Base-by-base conservation (phyloP, 2,329 filamentous ascomycete species). In the Ophiostoma quercus region DNA sequence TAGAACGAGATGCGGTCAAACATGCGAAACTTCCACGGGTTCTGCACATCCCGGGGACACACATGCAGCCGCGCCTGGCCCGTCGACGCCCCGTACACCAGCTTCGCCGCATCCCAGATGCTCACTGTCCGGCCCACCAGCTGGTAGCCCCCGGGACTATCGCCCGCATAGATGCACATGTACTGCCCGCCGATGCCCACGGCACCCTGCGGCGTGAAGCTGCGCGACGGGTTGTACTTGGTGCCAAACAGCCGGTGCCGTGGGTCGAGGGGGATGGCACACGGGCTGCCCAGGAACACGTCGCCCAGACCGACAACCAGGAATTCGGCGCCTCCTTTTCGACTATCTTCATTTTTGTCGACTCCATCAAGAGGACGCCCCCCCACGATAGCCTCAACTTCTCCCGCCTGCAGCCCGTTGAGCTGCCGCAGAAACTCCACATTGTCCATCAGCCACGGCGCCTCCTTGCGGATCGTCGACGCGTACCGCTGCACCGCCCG, bases 401-500 rank as follows among this genome's bases (percentile, higher is more conserved):
- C 63, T 4, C 37, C 34, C 22, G 71, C 71, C 1, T 69, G 34
- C 6, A 78, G 72, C 2, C 75, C 77, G 43, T 79, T 79, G 69
- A 74, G 75, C 39, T 74, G 71, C 2, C 73, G 71, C 7, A 76
- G 69, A 68, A 87, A 88, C 0, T 82, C 80, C 9, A 69, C 19
- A 16, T 62, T 62, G 43, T 72, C 83, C 0, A 85, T 85, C 0
- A 87, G 77, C 71, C 87, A 88, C 0, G 83, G 80, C 2, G 85
- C 85, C 67, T 85, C 83, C 1, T 84, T 82, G 2, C 86, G 80
- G 72, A 85, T 84, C 1, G 84, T 86, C 47, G 83, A 82, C 78
- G 84, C 85, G 75, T 88, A 88, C 2, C 85, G 79, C 65, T 83
- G 76, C 0, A 84, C 81, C 0, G 84, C 84, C 66, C 83, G 81